phyloP scores from a whole-genome alignment of 176 grass and related monocot genomes.

The Carex littledalei region DNA sequence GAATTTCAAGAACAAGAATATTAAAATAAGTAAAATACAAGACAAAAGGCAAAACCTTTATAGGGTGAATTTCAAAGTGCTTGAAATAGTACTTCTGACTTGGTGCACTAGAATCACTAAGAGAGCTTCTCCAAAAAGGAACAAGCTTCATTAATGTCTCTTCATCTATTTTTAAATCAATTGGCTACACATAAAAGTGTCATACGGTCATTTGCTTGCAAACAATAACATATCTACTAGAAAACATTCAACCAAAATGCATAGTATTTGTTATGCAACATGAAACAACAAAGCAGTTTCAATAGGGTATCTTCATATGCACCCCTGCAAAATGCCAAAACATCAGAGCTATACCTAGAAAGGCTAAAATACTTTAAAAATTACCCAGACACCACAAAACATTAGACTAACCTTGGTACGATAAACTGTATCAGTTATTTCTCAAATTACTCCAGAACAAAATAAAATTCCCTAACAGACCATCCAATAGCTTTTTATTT shows the following conservation, averaged over 20 bases:
- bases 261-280: constrained; percentile 22
- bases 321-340: neutral
- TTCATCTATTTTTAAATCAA: constrained; percentile 81
- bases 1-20: neutral
- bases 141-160: constrained; percentile 88
- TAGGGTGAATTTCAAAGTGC: constrained; percentile 86
- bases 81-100: constrained; percentile 73
- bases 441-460: neutral
- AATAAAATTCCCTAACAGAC: neutral
- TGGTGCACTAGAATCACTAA: constrained; percentile 39
- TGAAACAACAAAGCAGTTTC: neutral
- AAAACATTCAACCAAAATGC: neutral
- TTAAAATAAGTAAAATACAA: constrained; percentile 28
- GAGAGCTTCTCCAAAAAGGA: constrained; percentile 78
- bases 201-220: constrained; percentile 9
- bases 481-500: neutral
- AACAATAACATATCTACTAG: neutral
- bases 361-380: neutral
- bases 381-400: neutral
- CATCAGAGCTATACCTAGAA: neutral
- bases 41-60: constrained; percentile 46
- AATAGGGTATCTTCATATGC: neutral
- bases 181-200: constrained; percentile 40
- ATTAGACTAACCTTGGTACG: neutral
- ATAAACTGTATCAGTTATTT: neutral